These are phyloP conservation scores for Nicotiana benthamiana DNA, from an alignment of 257 asterid genomes.

Conservation along the genomic window DNA sequence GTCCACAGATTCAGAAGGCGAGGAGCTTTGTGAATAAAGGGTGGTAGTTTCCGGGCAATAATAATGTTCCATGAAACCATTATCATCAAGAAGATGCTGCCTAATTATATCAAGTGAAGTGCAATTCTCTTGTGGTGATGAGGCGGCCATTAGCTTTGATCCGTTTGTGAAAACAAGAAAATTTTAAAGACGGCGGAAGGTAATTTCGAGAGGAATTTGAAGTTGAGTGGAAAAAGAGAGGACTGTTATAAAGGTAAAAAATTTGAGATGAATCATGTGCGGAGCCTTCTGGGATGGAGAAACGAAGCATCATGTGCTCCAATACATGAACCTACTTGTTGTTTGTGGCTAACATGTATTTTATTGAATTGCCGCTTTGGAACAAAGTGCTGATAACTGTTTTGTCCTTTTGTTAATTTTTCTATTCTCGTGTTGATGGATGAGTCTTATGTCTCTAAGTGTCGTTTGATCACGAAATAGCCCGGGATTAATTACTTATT, in stretches of 20 bases:
- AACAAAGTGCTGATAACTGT: too few species aligned
- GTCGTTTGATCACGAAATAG: too few species aligned
- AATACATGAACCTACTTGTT: neutral
- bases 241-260: slow-evolving; percentile 23
- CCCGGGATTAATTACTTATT: too few species aligned
- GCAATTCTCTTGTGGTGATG: slow-evolving; percentile 37
- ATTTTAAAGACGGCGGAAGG: too few species aligned
- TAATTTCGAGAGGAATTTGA: too few species aligned
- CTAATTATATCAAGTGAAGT: slow-evolving; percentile 55
- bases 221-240: slow-evolving; percentile 27
- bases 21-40: slow-evolving; percentile 32
- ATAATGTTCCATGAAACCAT: slow-evolving; percentile 35
- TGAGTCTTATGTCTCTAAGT: too few species aligned
- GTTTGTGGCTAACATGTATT: too few species aligned
- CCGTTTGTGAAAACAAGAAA: neutral
- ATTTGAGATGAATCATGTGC: slow-evolving; percentile 4
- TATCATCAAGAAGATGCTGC: slow-evolving; percentile 67
- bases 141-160: slow-evolving; percentile 32
- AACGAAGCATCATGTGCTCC: slow-evolving; percentile 21
- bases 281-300: slow-evolving; percentile 28
- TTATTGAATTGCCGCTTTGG: too few species aligned
- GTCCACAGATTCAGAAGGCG: slow-evolving; percentile 21
- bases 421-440: too few species aligned
- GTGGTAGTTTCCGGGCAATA: slow-evolving; percentile 15
- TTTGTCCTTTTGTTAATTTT: too few species aligned